Evolutionary conservation across 1,284 basidiomycete genomes (phyloP).

Genomic region (Ustilago loliicola): DNA sequence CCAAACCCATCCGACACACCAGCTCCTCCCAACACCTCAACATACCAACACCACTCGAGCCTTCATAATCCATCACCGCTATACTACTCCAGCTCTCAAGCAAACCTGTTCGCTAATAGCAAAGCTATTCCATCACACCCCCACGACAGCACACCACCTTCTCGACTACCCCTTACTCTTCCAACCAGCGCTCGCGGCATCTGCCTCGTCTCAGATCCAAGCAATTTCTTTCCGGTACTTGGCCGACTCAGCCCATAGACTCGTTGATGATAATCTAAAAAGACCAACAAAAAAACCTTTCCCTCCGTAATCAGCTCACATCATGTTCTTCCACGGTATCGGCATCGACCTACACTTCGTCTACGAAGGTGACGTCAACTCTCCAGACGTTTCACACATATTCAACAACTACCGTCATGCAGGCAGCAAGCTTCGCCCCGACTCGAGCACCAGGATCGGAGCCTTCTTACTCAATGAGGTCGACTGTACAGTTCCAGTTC

Average conservation of each 20-base stretch:
- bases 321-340: conserved; percentile 29
- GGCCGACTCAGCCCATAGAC: not conserved
- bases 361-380: conserved; percentile 11
- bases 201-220: no score
- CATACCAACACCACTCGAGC: not conserved
- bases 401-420: conserved; percentile 19
- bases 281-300: conserved; percentile 11
- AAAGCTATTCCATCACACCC: not conserved
- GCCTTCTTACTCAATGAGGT: conserved; percentile 25
- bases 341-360: conserved; percentile 34
- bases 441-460: not conserved
- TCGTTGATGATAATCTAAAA: not conserved
- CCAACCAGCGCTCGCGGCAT: no score
- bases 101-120: not conserved
- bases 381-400: not conserved
- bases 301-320: not conserved
- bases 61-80: not conserved
- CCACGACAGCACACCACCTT: not conserved
- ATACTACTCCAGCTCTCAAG: not conserved
- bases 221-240: not conserved
- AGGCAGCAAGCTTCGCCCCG: not conserved
- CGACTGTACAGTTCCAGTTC: not conserved
- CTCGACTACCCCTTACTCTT: not conserved
- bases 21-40: not conserved
- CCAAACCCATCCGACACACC: not conserved